Base-by-base conservation (phyloP, 2,329 filamentous ascomycete genomes). In the Aureobasidium uvarum region DNA sequence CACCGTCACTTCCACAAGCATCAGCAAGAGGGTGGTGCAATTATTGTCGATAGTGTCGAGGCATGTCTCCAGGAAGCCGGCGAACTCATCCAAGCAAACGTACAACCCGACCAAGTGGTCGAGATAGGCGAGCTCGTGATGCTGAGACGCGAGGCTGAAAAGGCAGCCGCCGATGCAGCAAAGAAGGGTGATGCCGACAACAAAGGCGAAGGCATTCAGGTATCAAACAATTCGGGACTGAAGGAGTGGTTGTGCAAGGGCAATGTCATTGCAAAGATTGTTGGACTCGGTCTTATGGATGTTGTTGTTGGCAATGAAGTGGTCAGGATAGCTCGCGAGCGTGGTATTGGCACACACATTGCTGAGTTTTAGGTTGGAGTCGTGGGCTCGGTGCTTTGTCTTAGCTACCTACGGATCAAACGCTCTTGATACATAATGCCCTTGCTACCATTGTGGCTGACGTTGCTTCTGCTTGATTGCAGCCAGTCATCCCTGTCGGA, bases 81-180 rank as follows among this genome's bases (percentile, higher is more conserved):
- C 0, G 94, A 98, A 79, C 81, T 98, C 55, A 89, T 96, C 11
- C 86, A 91, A 69, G 91, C 91, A 0, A 87, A 86, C 0, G 80
- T 97, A 33, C 81, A 82, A 25, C 87, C 90, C 0, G 83, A 86
- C 52, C 89, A 96, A 70, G 83, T 97, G 3, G 90, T 96, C 0
- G 94, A 97, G 75, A 79, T 97, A 1, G 94, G 93, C 3, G 93
- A 97, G 74, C 79, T 97, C 55, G 77, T 88, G 67, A 88, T 88
- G 84, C 76, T 88, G 70, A 84, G 83, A 72, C 76, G 82, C 54
- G 83, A 85, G 62, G 81, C 81, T 2, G 78, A 81, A 70, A 67
- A 71, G 66, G 67, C 75, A 48, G 71, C 70, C 0, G 69, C 45
- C 14, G 52, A 65, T 48, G 70, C 70, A 1, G 69, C 45, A 18